phyloP scores from a whole-genome alignment of 2,329 filamentous ascomycete species.

The Bipolaris gigantea region DNA sequence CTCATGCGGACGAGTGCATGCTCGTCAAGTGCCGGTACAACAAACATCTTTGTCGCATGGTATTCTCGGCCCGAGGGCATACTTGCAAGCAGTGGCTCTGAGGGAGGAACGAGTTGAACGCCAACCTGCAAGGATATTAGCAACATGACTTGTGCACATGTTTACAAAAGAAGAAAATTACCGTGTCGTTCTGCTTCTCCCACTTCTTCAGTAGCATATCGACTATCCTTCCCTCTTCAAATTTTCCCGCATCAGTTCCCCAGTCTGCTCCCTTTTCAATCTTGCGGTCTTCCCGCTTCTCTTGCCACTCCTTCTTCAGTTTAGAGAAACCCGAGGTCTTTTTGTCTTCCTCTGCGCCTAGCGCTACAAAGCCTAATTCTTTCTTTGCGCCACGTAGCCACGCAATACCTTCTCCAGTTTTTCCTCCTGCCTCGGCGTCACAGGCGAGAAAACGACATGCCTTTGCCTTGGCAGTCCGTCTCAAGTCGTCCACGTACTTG shows the following conservation, averaged over 20 bases:
- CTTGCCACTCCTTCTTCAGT: constrained; percentile 73
- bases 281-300: constrained; percentile 76
- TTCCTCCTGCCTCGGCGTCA: constrained; percentile 79
- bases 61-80: constrained; percentile 91
- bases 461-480: constrained; percentile 74
- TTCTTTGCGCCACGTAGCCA: constrained; percentile 80
- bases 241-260: constrained; percentile 80
- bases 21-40: constrained; percentile 65
- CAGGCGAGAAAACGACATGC: constrained; percentile 90
- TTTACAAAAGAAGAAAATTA: constrained; percentile 49
- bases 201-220: constrained; percentile 88
- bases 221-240: constrained; percentile 83
- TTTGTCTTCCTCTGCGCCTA: constrained; percentile 43
- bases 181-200: constrained; percentile 90
- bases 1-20: constrained; percentile 63
- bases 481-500: constrained; percentile 75
- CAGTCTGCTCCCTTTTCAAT: constrained; percentile 72
- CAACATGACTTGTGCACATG: not conserved
- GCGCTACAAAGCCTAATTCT: constrained; percentile 66
- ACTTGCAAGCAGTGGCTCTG: constrained; percentile 70
- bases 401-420: constrained; percentile 81
- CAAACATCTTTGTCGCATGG: constrained; percentile 69
- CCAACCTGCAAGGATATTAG: constrained; percentile 64
- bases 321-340: constrained; percentile 62
- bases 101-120: constrained; percentile 73